Evolutionary conservation across 1,284 basidiomycete species (phyloP).

Genomic region (Sporisorium exsertum): DNA sequence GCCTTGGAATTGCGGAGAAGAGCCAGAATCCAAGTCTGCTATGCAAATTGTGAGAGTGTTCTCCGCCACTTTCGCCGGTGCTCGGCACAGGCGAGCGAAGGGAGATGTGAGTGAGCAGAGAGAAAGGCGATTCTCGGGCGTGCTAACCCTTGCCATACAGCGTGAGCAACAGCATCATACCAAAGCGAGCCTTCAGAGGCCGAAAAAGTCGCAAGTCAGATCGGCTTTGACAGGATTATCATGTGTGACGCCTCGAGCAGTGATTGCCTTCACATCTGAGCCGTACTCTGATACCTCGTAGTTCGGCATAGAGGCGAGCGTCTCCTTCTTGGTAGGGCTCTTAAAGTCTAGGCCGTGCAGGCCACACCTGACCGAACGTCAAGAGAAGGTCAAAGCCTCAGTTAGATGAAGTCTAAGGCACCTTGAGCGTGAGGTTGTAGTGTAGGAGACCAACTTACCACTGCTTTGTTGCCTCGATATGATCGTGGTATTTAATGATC

Average conservation of each 20-base stretch:
- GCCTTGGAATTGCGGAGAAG: neutral
- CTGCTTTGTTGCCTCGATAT: constrained; percentile 3
- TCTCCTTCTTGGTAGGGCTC: constrained; percentile 16
- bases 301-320: constrained; percentile 12
- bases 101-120: too few species aligned
- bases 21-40: neutral
- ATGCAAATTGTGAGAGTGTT: neutral
- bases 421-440: neutral
- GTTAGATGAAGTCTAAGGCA: neutral
- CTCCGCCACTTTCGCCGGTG: neutral
- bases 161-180: neutral
- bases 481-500: neutral
- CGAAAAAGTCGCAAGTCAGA: neutral
- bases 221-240: neutral
- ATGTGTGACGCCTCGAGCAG: neutral
- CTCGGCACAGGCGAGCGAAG: neutral
- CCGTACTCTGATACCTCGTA: constrained; percentile 24
- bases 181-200: neutral
- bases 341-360: constrained; percentile 11
- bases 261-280: neutral
- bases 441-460: constrained; percentile 3
- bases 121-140: too few species aligned
- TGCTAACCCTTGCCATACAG: neutral
- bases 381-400: neutral
- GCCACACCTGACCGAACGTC: neutral